A percentile compares a stretch with the other conserved stretches of the same genome.
These are phyloP conservation scores for Fusarium xyrophilum DNA, from an alignment of 2,329 filamentous ascomycete species.

Conservation along the genomic window DNA sequence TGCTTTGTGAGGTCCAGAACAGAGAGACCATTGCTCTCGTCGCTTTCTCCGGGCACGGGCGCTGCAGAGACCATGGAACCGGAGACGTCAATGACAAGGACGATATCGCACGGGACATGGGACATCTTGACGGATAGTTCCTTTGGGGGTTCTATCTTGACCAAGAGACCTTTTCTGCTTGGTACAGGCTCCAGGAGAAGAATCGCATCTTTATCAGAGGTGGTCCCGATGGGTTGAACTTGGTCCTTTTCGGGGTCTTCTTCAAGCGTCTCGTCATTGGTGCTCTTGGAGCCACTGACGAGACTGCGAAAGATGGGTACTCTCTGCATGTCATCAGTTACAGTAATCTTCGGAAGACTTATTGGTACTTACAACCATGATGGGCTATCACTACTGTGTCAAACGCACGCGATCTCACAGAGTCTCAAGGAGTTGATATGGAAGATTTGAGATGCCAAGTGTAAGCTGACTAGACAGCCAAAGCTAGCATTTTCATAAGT, in stretches of 20 bases:
- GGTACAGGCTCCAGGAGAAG: slow-evolving; percentile 52
- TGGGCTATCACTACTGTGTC: slow-evolving; percentile 9
- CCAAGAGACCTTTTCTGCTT: slow-evolving; percentile 50
- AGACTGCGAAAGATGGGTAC: slow-evolving; percentile 23
- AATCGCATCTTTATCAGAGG: slow-evolving; percentile 21
- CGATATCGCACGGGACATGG: slow-evolving; percentile 64
- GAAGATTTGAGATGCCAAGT: background rate
- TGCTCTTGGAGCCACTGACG: background rate
- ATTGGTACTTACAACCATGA: slow-evolving; percentile 16
- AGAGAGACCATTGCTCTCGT: slow-evolving; percentile 59
- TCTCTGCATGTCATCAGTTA: slow-evolving; percentile 19
- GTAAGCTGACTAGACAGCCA: slow-evolving; percentile 4
- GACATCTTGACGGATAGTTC: slow-evolving; percentile 40
- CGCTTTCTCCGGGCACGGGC: slow-evolving; percentile 53
- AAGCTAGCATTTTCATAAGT: slow-evolving; percentile 1
- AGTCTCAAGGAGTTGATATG: background rate
- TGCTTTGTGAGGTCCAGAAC: slow-evolving; percentile 68
- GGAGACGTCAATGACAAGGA: slow-evolving; percentile 68
- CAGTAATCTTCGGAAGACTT: background rate
- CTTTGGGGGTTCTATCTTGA: slow-evolving; percentile 56
- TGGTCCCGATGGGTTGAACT: background rate
- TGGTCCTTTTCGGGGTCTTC: background rate
- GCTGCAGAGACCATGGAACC: slow-evolving; percentile 60
- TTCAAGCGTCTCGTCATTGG: background rate
- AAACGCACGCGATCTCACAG: background rate